Percentiles rank a stretch among this genome's conserved stretches.
Conservation (phyloP, 2,329 filamentous ascomycete species). For the Daldinia sp. region DNA sequence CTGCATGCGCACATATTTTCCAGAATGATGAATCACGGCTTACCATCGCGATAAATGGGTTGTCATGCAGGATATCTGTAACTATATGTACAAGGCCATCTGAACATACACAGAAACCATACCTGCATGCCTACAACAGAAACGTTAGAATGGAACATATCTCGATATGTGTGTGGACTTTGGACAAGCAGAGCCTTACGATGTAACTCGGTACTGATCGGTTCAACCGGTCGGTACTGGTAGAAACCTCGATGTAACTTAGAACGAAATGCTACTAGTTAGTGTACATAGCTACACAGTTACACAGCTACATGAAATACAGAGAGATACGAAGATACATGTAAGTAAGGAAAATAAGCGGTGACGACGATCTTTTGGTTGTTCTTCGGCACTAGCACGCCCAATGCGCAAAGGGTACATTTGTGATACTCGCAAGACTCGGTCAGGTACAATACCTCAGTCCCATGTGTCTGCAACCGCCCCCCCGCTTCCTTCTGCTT, state of each 20-base stretch:
- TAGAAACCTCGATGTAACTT: slow-evolving; percentile 11
- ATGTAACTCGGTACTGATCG: background rate
- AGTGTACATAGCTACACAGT: too few relatives aligned
- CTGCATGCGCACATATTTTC: slow-evolving; percentile 14
- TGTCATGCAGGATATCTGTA: background rate
- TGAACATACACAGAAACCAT: too few relatives aligned
- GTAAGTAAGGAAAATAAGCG: slow-evolving; percentile 18
- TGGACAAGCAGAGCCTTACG: background rate
- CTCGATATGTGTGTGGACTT: too few relatives aligned
- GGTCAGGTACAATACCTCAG: slow-evolving; percentile 30
- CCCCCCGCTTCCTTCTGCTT: slow-evolving; percentile 33
- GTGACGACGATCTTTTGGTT: slow-evolving; percentile 29
- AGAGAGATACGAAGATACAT: slow-evolving; percentile 1
- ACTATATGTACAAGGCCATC: too few relatives aligned
- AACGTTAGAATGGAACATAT: too few relatives aligned
- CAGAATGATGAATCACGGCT: slow-evolving; percentile 18
- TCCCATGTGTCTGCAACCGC: slow-evolving; percentile 29
- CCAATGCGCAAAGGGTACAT: slow-evolving; percentile 28
- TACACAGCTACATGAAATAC: too few relatives aligned
- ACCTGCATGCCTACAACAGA: too few relatives aligned
- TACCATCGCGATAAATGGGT: background rate
- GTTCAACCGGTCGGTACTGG: background rate
- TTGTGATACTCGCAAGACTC: slow-evolving; percentile 20
- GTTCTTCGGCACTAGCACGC: slow-evolving; percentile 11
- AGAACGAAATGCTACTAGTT: too few relatives aligned